Conservation (phyloP, 164 flowering plant species). For the Echeveria elegans region DNA sequence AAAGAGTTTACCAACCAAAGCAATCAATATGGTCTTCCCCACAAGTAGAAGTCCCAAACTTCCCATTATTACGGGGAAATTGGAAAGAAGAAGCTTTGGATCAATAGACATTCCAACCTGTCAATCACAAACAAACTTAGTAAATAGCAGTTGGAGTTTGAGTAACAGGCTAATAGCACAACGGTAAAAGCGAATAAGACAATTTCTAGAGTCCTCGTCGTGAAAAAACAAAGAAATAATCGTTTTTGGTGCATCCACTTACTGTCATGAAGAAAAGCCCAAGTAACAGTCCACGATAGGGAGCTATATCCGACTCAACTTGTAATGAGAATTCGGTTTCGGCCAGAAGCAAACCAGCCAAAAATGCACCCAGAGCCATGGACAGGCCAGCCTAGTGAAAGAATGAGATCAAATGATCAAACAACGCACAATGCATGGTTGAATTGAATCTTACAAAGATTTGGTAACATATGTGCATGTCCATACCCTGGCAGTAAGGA, state of each 20-base stretch:
- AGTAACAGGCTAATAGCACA: neutral
- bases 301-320: constrained; percentile 99
- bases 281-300: constrained; percentile 96
- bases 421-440: neutral
- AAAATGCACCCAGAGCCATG: constrained; percentile 99
- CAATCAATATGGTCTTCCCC: constrained; percentile 82
- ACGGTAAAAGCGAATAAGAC: neutral
- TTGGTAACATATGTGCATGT: neutral
- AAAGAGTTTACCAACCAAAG: constrained; percentile 67
- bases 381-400: constrained; percentile 91
- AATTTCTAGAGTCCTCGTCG: neutral
- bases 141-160: neutral
- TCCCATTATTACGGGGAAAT: constrained; percentile 77
- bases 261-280: constrained; percentile 99
- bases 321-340: constrained; percentile 99
- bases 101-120: constrained; percentile 99
- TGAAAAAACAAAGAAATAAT: neutral
- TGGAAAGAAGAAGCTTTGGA: constrained; percentile 86
- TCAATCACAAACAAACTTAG: constrained; percentile 12
- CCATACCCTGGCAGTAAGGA: constrained; percentile 94
- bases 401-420: constrained; percentile 4
- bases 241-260: constrained; percentile 11
- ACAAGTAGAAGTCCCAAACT: constrained; percentile 69
- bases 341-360: constrained; percentile 99
- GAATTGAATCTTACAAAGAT: neutral